Percentiles rank a stretch among this genome's conserved stretches.
Evolutionary conservation across 1,284 basidiomycete genomes (phyloP).

Genomic region (Apiotrichum akiyoshidainum): DNA sequence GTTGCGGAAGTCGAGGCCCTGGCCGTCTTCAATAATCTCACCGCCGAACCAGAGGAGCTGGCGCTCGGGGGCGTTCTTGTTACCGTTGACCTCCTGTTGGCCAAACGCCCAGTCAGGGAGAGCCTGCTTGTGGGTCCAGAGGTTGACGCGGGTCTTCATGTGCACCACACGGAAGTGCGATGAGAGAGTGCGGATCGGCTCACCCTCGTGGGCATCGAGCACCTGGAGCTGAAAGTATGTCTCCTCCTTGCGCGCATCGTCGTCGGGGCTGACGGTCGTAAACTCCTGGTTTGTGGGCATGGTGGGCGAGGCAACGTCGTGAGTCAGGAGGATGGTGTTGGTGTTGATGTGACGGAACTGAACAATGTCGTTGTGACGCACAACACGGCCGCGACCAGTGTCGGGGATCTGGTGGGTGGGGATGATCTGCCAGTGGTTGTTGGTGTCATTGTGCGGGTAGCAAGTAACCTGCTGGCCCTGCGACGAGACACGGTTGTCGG

Average conservation of each 20-base stretch:
- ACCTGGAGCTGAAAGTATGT: constrained; percentile 78
- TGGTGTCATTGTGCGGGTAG: constrained; percentile 67
- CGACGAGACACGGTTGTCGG: constrained; percentile 91
- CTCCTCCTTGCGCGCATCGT: constrained; percentile 68
- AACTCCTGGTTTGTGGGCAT: constrained; percentile 99
- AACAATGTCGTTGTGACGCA: constrained; percentile 82
- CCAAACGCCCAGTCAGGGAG: constrained; percentile 95
- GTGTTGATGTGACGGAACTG: constrained; percentile 87
- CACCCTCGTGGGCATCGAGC: constrained; percentile 67
- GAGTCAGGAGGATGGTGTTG: constrained; percentile 77
- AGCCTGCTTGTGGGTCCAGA: constrained; percentile 84
- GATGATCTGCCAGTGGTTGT: constrained; percentile 94
- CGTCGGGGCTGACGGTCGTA: constrained; percentile 77
- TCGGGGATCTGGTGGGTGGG: constrained; percentile 89
- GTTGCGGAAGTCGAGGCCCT: constrained; percentile 59
- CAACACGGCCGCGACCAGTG: constrained; percentile 79
- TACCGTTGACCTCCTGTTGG: constrained; percentile 97
- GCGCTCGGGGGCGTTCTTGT: constrained; percentile 84
- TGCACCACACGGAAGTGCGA: constrained; percentile 88
- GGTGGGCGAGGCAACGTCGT: constrained; percentile 94
- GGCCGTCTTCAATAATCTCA: constrained; percentile 70
- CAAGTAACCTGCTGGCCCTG: constrained; percentile 99
- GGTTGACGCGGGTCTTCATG: constrained; percentile 79
- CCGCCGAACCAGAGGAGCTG: constrained; percentile 85
- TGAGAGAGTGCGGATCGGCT: constrained; percentile 85